A percentile compares a stretch with the other conserved stretches of the same genome.
Evolutionary conservation across 805 yeast species (phyloP).

Genomic region (Wickerhamiella sergipiensis): DNA sequence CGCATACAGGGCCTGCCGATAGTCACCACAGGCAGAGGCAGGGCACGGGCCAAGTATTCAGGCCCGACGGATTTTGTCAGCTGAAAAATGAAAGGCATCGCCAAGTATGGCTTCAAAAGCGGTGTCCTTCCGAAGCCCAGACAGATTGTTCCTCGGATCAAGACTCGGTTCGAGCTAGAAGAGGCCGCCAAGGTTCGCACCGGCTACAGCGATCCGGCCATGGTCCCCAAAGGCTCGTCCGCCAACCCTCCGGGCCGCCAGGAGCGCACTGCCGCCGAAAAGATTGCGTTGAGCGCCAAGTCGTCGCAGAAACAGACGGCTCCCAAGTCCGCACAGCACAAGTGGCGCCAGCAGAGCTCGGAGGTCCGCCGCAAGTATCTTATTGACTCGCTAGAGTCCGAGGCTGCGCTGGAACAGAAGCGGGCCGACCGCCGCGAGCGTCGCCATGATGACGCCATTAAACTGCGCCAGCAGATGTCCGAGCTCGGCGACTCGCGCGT

Average conservation of each 20-base stretch:
- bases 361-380: conserved; percentile 62
- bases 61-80: conserved; percentile 1
- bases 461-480: conserved; percentile 21
- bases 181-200: conserved; percentile 41
- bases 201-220: conserved; percentile 49
- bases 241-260: conserved; percentile 38
- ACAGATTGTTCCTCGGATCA: conserved; percentile 50
- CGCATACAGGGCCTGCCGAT: too few species aligned
- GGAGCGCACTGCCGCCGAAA: conserved; percentile 37
- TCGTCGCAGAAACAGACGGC: conserved; percentile 28
- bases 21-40: too few species aligned
- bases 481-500: conserved; percentile 30
- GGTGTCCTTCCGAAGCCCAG: conserved; percentile 76
- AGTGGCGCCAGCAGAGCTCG: conserved; percentile 39
- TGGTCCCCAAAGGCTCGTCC: conserved; percentile 51
- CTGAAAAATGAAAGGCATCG: conserved; percentile 28
- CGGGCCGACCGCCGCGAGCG: conserved; percentile 27
- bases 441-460: conserved; percentile 25
- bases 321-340: conserved; percentile 21
- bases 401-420: conserved; percentile 35
- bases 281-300: conserved; percentile 41
- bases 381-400: conserved; percentile 44
- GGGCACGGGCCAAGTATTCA: too few species aligned
- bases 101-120: conserved; percentile 43
- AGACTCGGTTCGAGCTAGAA: conserved; percentile 19